Conservation (phyloP, 768 basidiomycete species). For the Collybia sp. region DNA sequence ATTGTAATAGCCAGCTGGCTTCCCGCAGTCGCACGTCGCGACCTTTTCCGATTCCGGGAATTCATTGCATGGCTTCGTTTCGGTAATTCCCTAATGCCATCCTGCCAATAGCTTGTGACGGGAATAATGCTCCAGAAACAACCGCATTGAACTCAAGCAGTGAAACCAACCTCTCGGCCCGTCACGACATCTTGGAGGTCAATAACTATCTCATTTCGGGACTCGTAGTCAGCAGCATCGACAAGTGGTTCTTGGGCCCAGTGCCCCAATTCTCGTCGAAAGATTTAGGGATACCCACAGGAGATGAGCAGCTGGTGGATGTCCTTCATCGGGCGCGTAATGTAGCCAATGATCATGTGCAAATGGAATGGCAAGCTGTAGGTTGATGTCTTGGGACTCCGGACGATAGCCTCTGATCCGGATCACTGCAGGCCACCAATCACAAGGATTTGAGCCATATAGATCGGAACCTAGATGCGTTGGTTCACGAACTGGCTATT, state of each 20-base stretch:
- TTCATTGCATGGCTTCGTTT: constrained; percentile 76
- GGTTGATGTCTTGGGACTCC: constrained; percentile 19
- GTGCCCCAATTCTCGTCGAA: constrained; percentile 43
- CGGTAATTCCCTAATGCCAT: constrained; percentile 38
- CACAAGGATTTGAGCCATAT: constrained; percentile 50
- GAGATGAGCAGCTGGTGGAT: constrained; percentile 27
- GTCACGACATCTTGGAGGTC: constrained; percentile 76
- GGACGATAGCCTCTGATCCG: constrained; percentile 20
- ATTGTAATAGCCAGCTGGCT: constrained; percentile 69
- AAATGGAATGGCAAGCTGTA: constrained; percentile 50
- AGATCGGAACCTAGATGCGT: constrained; percentile 64
- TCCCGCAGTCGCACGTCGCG: constrained; percentile 58
- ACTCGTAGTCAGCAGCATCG: constrained; percentile 62
- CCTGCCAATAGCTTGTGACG: constrained; percentile 9
- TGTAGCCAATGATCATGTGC: constrained; percentile 41
- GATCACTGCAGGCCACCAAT: constrained; percentile 35
- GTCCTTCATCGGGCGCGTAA: constrained; percentile 44
- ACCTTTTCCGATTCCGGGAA: constrained; percentile 69
- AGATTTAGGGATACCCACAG: constrained; percentile 42
- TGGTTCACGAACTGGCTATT: constrained; percentile 56
- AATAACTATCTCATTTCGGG: constrained; percentile 76
- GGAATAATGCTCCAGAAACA: constrained; percentile 31
- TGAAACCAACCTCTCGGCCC: constrained; percentile 45
- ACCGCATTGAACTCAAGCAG: constrained; percentile 44
- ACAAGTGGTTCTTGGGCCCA: constrained; percentile 76